Conservation (phyloP, 371 early-diverging fungal genomes). For the Saksenaea vasiformis region DNA sequence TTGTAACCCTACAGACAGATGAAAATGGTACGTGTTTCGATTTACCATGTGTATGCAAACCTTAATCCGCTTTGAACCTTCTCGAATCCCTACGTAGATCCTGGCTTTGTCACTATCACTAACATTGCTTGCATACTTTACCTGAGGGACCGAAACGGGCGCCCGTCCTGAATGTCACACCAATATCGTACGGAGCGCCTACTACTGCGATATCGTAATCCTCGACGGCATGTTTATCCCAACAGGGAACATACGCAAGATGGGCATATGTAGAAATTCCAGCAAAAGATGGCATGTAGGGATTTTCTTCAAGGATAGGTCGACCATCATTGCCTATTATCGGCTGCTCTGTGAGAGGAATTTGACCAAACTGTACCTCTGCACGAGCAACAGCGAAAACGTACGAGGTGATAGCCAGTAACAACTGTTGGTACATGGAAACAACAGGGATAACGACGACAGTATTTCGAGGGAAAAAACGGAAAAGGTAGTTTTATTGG, state of each 20-base stretch:
- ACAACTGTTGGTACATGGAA: background rate
- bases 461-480: too few species aligned
- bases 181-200: slow-evolving; percentile 32
- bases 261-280: slow-evolving; percentile 37
- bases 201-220: slow-evolving; percentile 32
- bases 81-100: slow-evolving; percentile 16
- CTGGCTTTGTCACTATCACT: background rate
- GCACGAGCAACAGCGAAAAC: background rate
- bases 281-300: slow-evolving; percentile 35
- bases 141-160: slow-evolving; percentile 36
- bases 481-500: too few species aligned
- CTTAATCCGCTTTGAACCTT: slow-evolving; percentile 19
- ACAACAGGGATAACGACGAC: background rate
- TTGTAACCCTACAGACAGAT: slow-evolving; percentile 19
- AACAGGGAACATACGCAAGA: slow-evolving; percentile 24
- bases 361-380: background rate
- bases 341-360: background rate
- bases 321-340: slow-evolving; percentile 5
- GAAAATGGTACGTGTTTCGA: background rate
- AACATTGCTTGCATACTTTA: background rate
- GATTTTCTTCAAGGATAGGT: slow-evolving; percentile 35
- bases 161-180: slow-evolving; percentile 23
- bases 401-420: background rate
- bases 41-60: background rate
- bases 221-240: slow-evolving; percentile 5